Evolutionary conservation across 495 filamentous ascomycete genomes (phyloP), one percentile per base, ranked within the genome.

Genomic region (Umbilicaria muhlenbergii): DNA sequence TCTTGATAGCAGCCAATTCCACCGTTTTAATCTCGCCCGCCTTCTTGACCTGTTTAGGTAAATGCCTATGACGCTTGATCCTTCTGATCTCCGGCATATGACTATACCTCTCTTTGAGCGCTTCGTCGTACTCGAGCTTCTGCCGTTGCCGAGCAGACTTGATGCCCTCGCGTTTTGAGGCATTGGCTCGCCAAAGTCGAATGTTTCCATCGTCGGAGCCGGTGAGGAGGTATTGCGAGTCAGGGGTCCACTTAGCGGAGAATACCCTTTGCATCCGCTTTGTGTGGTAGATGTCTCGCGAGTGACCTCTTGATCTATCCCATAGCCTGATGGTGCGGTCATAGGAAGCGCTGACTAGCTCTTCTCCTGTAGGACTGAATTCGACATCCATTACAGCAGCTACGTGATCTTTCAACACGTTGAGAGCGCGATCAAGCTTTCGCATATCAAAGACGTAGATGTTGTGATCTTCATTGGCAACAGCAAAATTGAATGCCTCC

Each of bases 221-320:
- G 16, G 76, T 82, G 43, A 96, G 68, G 32, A 96, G 59, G 56
- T 91, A 96, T 48, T 81, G 81, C 52, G 80, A 81, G 59, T 96
- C 92, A 13, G 87, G 83, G 0, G 85, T 86, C 69, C 80, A 96
- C 45, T 71, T 74, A 41, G 71, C 73, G 15, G 78, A 81, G 70
- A 96, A 95, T n/a, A 93, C 86, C 52, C 76, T 73, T 67, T 98
- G 91, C 92, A 95, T 95, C 42, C 91, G 77, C 63, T 93, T 87
- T 10, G 91, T 96, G 65, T 96, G 91, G 63, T 99, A 99, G 38
- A 95, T 78, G 47, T 99, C 91, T 44, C 87, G 63, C 3, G 83
- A 86, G 59, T 92, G 84, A 8, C 91, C 91, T 38, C 76, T 69
- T 32, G 76, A 71, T 19, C 87, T 74, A 52, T 75, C 74, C 78